Conservation (phyloP, 768 basidiomycete genomes). For the Lactarius deliciosus region DNA sequence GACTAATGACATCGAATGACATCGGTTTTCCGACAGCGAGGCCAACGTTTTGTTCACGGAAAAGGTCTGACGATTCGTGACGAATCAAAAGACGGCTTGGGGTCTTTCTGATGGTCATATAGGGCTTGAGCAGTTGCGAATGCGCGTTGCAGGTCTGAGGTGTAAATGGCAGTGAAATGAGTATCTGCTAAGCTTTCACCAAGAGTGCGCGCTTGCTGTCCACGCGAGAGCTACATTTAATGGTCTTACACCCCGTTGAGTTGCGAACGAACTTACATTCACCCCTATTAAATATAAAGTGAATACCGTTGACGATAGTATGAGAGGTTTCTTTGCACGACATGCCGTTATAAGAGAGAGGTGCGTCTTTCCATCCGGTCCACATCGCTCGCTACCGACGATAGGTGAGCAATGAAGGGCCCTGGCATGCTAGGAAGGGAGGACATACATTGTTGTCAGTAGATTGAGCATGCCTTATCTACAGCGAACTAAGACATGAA, state of each 20-base stretch:
- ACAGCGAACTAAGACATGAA: not conserved
- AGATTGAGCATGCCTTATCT: constrained; percentile 79
- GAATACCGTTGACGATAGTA: not conserved
- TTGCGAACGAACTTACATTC: constrained; percentile 32
- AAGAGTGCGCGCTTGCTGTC: constrained; percentile 43
- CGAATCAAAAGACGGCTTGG: constrained; percentile 48
- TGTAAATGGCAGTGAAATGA: constrained; percentile 55
- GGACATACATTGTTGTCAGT: constrained; percentile 65
- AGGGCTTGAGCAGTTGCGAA: constrained; percentile 59
- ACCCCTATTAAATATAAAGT: constrained; percentile 32
- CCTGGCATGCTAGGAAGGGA: not conserved
- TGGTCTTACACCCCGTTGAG: not conserved
- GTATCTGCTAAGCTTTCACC: constrained; percentile 50
- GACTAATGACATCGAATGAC: constrained; percentile 31
- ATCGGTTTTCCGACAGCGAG: constrained; percentile 64
- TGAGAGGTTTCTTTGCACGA: not conserved
- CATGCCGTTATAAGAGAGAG: constrained; percentile 69
- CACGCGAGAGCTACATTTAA: not conserved
- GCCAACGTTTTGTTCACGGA: constrained; percentile 72
- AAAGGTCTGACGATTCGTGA: constrained; percentile 48
- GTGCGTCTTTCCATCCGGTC: constrained; percentile 75
- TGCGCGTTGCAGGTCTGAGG: constrained; percentile 68
- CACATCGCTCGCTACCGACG: constrained; percentile 46
- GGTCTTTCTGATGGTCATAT: constrained; percentile 46
- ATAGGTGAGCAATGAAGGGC: not conserved